phyloP scores from a whole-genome alignment of 108 stramenopile species.

The Cylindrotheca fusiformis region DNA sequence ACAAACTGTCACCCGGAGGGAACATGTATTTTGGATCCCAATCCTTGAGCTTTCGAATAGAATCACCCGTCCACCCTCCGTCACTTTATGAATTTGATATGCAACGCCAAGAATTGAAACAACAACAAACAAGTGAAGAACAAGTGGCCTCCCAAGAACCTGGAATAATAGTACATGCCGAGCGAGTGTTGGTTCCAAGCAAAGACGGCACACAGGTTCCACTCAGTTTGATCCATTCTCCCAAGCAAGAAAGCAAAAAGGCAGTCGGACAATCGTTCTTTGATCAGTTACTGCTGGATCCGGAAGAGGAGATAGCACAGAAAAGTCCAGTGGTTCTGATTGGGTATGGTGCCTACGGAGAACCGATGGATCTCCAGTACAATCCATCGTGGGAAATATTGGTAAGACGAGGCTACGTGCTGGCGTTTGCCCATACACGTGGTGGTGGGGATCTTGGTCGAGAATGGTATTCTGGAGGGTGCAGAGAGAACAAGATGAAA shows the following conservation, averaged over 20 bases:
- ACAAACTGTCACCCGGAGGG: constrained; percentile 28
- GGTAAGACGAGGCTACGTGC: constrained; percentile 44
- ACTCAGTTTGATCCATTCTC: constrained; percentile 33
- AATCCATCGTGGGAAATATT: constrained; percentile 39
- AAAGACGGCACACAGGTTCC: constrained; percentile 40
- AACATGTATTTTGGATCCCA: constrained; percentile 36
- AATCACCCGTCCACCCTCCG: constrained; percentile 25
- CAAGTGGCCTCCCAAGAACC: no score
- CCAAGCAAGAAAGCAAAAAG: constrained; percentile 1
- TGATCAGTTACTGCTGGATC: not conserved
- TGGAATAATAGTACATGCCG: not conserved
- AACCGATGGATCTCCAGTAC: constrained; percentile 38
- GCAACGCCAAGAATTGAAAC: not conserved
- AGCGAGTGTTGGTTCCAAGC: constrained; percentile 30
- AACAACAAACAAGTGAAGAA: not conserved
- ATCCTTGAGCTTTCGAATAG: constrained; percentile 20
- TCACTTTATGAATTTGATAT: constrained; percentile 28
- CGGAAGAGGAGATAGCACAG: not conserved
- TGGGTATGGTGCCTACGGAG: constrained; percentile 73
- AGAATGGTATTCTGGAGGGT: constrained; percentile 49
- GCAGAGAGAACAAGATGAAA: constrained; percentile 32
- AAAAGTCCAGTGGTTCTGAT: constrained; percentile 20
- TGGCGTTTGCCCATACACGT: constrained; percentile 72
- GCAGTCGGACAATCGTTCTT: not conserved
- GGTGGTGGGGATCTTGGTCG: constrained; percentile 70